A percentile compares a stretch with the other conserved stretches of the same genome.
Evolutionary conservation across 2,329 filamentous ascomycete genomes (phyloP).

Genomic region (Dactylellina parvicollis): DNA sequence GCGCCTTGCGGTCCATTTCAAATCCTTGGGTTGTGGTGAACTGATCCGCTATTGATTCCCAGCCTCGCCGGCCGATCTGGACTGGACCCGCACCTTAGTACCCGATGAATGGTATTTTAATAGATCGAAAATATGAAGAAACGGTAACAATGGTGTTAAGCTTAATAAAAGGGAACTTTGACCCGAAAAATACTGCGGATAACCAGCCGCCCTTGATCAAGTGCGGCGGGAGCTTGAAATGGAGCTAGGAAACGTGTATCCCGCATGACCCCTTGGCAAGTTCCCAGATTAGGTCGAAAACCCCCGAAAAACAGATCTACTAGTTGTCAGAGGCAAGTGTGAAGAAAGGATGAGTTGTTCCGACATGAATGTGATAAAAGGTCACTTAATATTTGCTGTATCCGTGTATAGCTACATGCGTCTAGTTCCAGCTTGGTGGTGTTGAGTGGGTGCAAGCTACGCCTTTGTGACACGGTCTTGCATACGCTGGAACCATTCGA

Average conservation of each 20-base stretch:
- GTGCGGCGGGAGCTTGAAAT: not conserved
- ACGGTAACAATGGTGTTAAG: not conserved
- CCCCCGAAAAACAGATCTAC: not conserved
- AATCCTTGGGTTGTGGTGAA: too few relatives aligned
- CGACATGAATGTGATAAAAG: conserved; percentile 11
- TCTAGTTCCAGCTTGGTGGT: not conserved
- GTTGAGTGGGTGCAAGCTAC: conserved; percentile 1
- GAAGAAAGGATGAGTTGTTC: conserved; percentile 19
- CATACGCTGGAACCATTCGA: conserved; percentile 1
- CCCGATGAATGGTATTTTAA: too few relatives aligned
- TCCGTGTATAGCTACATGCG: not conserved
- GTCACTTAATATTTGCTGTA: not conserved
- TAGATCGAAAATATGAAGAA: too few relatives aligned
- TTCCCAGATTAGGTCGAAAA: not conserved
- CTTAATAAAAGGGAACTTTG: not conserved
- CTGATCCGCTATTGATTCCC: too few relatives aligned
- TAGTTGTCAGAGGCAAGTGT: not conserved
- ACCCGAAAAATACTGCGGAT: too few relatives aligned
- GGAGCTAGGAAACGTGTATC: not conserved
- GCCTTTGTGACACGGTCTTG: conserved; percentile 26
- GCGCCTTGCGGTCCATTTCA: conserved; percentile 36
- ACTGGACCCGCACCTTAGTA: not conserved
- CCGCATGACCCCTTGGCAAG: not conserved
- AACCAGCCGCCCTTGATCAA: too few relatives aligned
- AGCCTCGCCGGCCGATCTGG: not conserved